A percentile compares a stretch with the other conserved stretches of the same genome.
Conservation (phyloP, 129 eudicot species). For the Helianthus tuberosus region DNA sequence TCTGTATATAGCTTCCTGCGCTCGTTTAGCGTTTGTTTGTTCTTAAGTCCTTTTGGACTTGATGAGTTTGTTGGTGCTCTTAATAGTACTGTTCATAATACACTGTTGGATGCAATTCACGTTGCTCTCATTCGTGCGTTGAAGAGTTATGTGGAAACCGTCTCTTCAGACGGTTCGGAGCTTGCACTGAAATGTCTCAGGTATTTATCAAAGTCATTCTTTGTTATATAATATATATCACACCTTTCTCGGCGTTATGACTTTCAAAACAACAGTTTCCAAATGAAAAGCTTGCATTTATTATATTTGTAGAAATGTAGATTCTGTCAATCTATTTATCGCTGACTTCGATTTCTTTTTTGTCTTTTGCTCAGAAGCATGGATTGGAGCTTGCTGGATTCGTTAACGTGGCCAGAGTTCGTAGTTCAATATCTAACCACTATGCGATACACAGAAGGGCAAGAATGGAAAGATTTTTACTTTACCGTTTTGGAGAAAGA, state of each 20-base stretch:
- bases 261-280: not conserved
- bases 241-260: not conserved
- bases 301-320: not conserved
- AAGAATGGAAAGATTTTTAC: slow-evolving; percentile 79
- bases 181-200: slow-evolving; percentile 85
- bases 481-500: slow-evolving; percentile 62
- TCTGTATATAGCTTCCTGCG: slow-evolving; percentile 89
- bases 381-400: slow-evolving; percentile 96
- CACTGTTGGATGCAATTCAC: slow-evolving; percentile 89
- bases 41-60: slow-evolving; percentile 83
- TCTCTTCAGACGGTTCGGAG: slow-evolving; percentile 90
- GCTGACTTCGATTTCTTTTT: not conserved
- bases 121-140: slow-evolving; percentile 80
- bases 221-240: not conserved
- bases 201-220: slow-evolving; percentile 39
- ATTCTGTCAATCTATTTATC: not conserved
- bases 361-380: slow-evolving; percentile 50
- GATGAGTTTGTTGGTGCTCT: slow-evolving; percentile 98
- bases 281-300: slow-evolving; percentile 8
- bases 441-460: slow-evolving; percentile 66
- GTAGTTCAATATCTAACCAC: slow-evolving; percentile 70
- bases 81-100: slow-evolving; percentile 62
- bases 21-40: slow-evolving; percentile 77
- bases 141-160: slow-evolving; percentile 69
- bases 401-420: slow-evolving; percentile 89